A percentile compares a stretch with the other conserved stretches of the same genome.
These are phyloP conservation scores for Aspergillus ostianus DNA, from an alignment of 495 filamentous ascomycete genomes.

Conservation along the genomic window DNA sequence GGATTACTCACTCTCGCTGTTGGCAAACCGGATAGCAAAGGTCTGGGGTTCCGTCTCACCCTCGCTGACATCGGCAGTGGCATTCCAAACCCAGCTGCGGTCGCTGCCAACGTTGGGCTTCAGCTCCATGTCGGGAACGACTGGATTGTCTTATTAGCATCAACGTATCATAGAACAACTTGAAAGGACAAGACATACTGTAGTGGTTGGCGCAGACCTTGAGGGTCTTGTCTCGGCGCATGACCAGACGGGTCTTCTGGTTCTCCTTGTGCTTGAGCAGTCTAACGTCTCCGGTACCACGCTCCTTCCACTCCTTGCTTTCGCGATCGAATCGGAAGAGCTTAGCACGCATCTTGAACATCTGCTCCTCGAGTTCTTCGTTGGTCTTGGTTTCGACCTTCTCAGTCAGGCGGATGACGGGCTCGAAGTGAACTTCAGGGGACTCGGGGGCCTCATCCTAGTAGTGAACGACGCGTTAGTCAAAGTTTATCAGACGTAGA, in stretches of 20 bases:
- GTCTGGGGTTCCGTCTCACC: constrained; percentile 96
- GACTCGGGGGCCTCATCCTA: constrained; percentile 73
- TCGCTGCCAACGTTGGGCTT: constrained; percentile 96
- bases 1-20: constrained; percentile 81
- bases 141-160: constrained; percentile 44
- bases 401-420: constrained; percentile 90
- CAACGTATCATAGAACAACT: not conserved
- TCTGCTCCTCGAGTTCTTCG: constrained; percentile 95
- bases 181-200: constrained; percentile 57
- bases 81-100: constrained; percentile 99
- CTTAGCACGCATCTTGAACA: constrained; percentile 99
- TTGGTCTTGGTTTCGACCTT: constrained; percentile 97
- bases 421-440: constrained; percentile 94
- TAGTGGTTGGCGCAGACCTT: constrained; percentile 99
- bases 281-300: constrained; percentile 93
- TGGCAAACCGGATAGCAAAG: constrained; percentile 95
- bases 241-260: constrained; percentile 94
- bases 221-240: constrained; percentile 98
- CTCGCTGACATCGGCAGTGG: constrained; percentile 95
- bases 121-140: constrained; percentile 98
- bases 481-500: not conserved
- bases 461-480: not conserved
- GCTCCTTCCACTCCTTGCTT: constrained; percentile 96
- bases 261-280: constrained; percentile 98
- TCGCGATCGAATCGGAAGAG: constrained; percentile 96